Evolutionary conservation across 176 grass and related monocot genomes (phyloP).

Genomic region (Aegilops sharonensis): DNA sequence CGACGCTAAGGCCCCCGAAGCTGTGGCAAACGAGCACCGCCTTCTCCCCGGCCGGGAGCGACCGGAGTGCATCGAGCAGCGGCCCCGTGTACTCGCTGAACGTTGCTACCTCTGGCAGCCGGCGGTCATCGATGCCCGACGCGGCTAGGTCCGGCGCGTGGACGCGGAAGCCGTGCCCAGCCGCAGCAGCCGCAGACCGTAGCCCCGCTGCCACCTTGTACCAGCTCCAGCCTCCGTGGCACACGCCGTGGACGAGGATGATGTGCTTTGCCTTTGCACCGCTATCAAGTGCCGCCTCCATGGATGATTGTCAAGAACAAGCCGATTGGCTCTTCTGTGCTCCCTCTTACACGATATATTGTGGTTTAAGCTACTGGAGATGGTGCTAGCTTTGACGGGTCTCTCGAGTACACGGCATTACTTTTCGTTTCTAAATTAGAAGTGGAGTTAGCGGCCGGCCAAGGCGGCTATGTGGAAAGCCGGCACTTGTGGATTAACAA

Average conservation of each 20-base stretch:
- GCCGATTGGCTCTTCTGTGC: neutral
- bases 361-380: neutral
- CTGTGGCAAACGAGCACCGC: constrained; percentile 74
- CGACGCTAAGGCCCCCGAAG: constrained; percentile 58
- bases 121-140: constrained; percentile 55
- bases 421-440: neutral
- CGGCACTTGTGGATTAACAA: neutral
- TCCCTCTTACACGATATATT: neutral
- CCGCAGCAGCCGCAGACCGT: constrained; percentile 18
- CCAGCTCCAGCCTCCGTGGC: constrained; percentile 76
- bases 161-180: constrained; percentile 38
- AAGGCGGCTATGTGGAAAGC: neutral
- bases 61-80: constrained; percentile 48
- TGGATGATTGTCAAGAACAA: neutral
- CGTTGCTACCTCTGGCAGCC: constrained; percentile 48
- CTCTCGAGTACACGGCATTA: neutral
- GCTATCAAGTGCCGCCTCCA: neutral
- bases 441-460: neutral
- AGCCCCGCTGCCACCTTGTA: constrained; percentile 65
- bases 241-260: constrained; percentile 74
- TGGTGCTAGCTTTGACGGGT: neutral
- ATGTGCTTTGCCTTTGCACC: constrained; percentile 35
- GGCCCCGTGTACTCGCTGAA: constrained; percentile 70
- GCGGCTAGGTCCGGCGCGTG: constrained; percentile 62
- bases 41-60: constrained; percentile 52